Base-by-base conservation (phyloP, 2,329 filamentous ascomycete genomes). In the Microascus cirrosus region DNA sequence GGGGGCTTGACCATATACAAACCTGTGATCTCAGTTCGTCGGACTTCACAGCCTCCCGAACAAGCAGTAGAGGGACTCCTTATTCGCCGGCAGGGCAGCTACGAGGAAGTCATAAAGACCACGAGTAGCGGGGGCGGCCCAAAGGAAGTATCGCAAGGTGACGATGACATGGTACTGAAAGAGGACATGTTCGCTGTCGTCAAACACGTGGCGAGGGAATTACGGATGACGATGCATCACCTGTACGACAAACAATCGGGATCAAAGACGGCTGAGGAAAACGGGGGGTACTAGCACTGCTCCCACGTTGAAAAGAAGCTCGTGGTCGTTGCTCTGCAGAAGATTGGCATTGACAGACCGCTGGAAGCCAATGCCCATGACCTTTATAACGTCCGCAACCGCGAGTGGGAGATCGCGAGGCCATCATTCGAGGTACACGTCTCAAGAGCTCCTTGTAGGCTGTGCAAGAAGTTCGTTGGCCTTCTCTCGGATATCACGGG, bases 241-340 rank as follows among this genome's bases (percentile, higher is more conserved):
- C 70, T 69, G 50, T 55, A 52, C 45, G 54, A 55, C 36, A 22
- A 18, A 11, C 45, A 20, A 28, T 35, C 22, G 10, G 28, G 35
- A 4, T 15, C 28, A n/a, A 12, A n/a, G 25, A 56, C 25, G 28
- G 39, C 22, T 20, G 55, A 55, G 15, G n/a, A 56, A 7, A 13
- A 54, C 0, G 63, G 62, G 0, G 39, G n/a, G 24, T 53, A 59
- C 2, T 64, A 59, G 61, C 63, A 65, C 1, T 70, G 68, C 0
- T 66, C 69, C 0, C 73, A 76, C 24, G 69, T 71, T 1, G 73
- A 76, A 59, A 70, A 71, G 18, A 75, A 75, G 58, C 66, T 76
- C 0, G 70, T 72, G 0, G 64, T 68, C 0, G 56, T 66, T 0
- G 60, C 73, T 0, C 62, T 74, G 22, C 28, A 12, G 12, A 25